Conservation (phyloP, 208 protist species). For the Acanthamoeba lenticulata region DNA sequence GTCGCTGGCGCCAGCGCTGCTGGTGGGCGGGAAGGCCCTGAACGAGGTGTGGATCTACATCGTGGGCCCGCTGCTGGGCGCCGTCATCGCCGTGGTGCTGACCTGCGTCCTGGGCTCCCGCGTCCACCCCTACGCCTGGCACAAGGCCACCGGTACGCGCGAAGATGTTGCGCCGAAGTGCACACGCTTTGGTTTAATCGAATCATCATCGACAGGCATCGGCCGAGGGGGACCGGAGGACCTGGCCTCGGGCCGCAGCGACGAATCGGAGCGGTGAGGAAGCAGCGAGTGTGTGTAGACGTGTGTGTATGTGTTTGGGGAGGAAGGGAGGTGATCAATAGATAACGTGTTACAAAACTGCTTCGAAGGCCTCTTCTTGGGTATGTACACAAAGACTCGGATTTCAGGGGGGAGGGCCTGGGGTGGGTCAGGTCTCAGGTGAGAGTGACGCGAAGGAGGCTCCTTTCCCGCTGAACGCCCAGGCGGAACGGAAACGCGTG, state of each 20-base stretch:
- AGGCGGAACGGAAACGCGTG: slow-evolving; percentile 34
- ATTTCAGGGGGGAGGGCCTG: no score
- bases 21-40: neutral
- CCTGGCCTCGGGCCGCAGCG: neutral
- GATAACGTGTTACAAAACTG: no score
- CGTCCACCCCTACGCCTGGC: neutral
- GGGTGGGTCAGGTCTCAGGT: neutral
- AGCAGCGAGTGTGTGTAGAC: no score
- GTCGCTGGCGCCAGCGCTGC: slow-evolving; percentile 30
- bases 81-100: neutral
- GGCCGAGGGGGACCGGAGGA: neutral
- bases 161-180: no score
- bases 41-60: neutral
- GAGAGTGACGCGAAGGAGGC: neutral
- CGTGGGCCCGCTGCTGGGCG: neutral
- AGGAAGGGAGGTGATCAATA: no score
- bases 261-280: neutral
- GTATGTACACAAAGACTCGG: neutral
- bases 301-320: no score
- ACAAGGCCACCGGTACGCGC: neutral
- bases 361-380: no score
- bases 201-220: neutral
- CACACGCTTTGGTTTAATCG: no score
- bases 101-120: neutral
- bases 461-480: slow-evolving; percentile 20